phyloP scores from a whole-genome alignment of 768 basidiomycete species.

The Cantharellus cinnabarinus region DNA sequence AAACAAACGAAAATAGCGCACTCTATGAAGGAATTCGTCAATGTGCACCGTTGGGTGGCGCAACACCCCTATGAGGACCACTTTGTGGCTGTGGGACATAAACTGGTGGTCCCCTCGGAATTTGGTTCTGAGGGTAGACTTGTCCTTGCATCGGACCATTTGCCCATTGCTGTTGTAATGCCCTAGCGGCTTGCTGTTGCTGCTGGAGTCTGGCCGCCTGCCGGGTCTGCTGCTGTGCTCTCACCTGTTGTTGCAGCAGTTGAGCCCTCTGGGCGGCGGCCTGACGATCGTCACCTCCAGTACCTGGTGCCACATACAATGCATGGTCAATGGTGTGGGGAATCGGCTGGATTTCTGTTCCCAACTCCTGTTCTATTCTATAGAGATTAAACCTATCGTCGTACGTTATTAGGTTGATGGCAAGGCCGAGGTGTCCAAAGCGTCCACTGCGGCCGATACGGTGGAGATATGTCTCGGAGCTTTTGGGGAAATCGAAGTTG shows the following conservation, averaged over 20 bases:
- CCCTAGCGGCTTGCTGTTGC: background rate
- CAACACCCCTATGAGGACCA: no score
- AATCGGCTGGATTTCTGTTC: constrained; percentile 93
- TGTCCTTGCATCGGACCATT: background rate
- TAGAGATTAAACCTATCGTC: constrained; percentile 97
- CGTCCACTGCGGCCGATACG: constrained; percentile 95
- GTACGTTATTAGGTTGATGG: constrained; percentile 94
- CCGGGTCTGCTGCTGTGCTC: background rate
- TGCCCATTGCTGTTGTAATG: background rate
- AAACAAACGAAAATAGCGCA: no score
- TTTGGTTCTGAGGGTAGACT: no score
- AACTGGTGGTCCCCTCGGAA: no score
- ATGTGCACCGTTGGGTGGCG: no score
- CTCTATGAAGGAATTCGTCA: no score
- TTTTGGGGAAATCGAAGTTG: constrained; percentile 99
- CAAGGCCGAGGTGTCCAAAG: constrained; percentile 90
- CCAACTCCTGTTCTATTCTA: constrained; percentile 94
- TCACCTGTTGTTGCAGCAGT: constrained; percentile 1
- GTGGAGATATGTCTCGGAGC: constrained; percentile 95
- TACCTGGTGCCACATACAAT: constrained; percentile 74
- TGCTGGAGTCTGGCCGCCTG: background rate
- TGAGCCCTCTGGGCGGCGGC: constrained; percentile 7
- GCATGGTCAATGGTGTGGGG: constrained; percentile 79
- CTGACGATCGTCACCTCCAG: background rate
- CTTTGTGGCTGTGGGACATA: no score